Evolutionary conservation across 163 green algal genomes (phyloP), one percentile per base, ranked within the genome.

Genomic region (Scenedesmus sp.): DNA sequence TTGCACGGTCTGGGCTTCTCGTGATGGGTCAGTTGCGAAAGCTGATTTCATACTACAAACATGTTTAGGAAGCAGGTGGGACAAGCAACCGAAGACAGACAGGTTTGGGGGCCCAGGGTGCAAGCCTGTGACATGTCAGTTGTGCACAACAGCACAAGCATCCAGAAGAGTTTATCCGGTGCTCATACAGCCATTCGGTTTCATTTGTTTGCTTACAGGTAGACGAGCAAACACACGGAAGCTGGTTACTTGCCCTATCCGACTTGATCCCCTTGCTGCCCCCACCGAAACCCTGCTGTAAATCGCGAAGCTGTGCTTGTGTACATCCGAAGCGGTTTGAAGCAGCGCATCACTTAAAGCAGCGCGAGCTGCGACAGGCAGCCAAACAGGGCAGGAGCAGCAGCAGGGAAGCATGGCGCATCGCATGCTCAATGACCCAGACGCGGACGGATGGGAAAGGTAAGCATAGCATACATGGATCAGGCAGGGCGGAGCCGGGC

Each of bases 381-480:
- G 56, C 56, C 52, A 70, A 16, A 15, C 83, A 56, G n/a, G 57
- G n/a, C 83, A 73, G 83, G 23, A n/a, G 83, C n/a, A 77, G 83
- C n/a, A 57, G 81, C 54, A 86, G 54, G 18, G 57, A 62, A 88
- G 57, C 23, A 95, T 95, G 94, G 92, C 93, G 87, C 87, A 89
- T 64, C 73, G 94, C 18, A 64, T 95, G 89, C 70, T 95, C 34
- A 83, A 91, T 46, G 94, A 96, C 84, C 94, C 94, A 0, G 91
- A 95, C 23, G 59, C 87, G n/a, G 92, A 94, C 84, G 94, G 94
- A 67, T 96, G 94, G 94, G 88, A 59, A 59, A 55, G 70, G 70
- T 79, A 79, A 79, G 70, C 6, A 76, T 8, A 6, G 13, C 5
- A 18, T 79, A 52, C 46, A 6, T 79, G 20, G 23, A 79, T 79